Evolutionary conservation across 2,329 filamentous ascomycete species (phyloP), one percentile per base, ranked within the genome.

Genomic region (Aspergillus piperis): DNA sequence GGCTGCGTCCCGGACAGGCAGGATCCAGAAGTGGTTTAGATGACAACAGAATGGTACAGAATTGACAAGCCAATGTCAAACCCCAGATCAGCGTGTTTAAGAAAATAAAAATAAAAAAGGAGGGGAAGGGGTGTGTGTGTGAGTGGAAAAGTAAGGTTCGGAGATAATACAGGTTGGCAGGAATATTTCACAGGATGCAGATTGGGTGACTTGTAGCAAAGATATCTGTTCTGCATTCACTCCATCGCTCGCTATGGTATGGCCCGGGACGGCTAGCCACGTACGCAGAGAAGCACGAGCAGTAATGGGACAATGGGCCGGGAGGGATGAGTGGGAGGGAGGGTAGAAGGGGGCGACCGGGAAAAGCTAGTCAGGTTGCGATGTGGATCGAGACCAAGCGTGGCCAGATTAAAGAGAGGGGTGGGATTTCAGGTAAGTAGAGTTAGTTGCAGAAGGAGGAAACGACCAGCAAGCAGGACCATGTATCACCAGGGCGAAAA

Each of bases 251-350:
- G 44, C 58, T 52, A 60, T 66, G 64, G 68, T 65, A 70, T 70
- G 64, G 54, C 64, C 64, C 65, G 66, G 60, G 54, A 59, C 30
- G 41, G 48, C 53, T 60, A 66, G 69, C 66, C 68, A 71, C 68
- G 68, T 67, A 67, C 58, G 62, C 64, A 62, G 48, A 62, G 48
- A 17, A 61, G 58, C 52, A 64, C 58, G 62, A 59, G 59, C 41
- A 50, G 39, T 50, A 36, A 36, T 36, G 11, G 62, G 62, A 27
- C 32, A 44, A 44, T 44, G 41, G 32, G 32, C 32, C 32, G 32
- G 32, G 52, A 32, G 13, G 13, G 8, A 19, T n/a, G 52, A 25
- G 21, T 19, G 51, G 36, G 38, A 57, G 17, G 23, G 42, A 57
- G 32, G 23, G 42, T 54, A 54, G 25, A 54, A 47, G 41, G 41